Evolutionary conservation across 768 basidiomycete genomes (phyloP).

Genomic region (Floccularia luteovirens): DNA sequence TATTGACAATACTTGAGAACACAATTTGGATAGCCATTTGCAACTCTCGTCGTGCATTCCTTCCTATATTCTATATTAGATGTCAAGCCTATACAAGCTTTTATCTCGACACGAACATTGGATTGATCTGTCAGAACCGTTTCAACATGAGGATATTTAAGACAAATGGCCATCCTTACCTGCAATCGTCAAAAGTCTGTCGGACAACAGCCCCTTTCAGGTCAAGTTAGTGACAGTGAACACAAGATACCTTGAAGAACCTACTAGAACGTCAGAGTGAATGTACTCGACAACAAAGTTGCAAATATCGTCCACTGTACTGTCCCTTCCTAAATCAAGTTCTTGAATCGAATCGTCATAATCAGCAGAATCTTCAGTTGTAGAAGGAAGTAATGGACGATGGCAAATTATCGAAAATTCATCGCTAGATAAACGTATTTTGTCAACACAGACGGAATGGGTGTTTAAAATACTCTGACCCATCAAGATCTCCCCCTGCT

Average conservation of each 20-base stretch:
- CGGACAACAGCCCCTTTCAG: slow-evolving; percentile 58
- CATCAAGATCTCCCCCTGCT: slow-evolving; percentile 76
- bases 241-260: slow-evolving; percentile 7
- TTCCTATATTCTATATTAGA: slow-evolving; percentile 24
- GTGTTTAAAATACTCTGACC: slow-evolving; percentile 30
- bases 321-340: slow-evolving; percentile 32
- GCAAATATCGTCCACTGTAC: slow-evolving; percentile 64
- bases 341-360: slow-evolving; percentile 29
- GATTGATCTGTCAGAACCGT: slow-evolving; percentile 53
- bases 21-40: slow-evolving; percentile 49
- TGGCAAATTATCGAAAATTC: slow-evolving; percentile 55
- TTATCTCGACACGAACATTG: slow-evolving; percentile 28
- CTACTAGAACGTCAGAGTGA: slow-evolving; percentile 71
- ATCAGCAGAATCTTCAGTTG: slow-evolving; percentile 38
- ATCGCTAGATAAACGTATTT: slow-evolving; percentile 35
- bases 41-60: slow-evolving; percentile 59
- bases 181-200: slow-evolving; percentile 62
- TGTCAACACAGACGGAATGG: background rate
- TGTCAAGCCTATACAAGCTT: background rate
- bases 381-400: slow-evolving; percentile 44
- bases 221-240: background rate
- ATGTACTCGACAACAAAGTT: slow-evolving; percentile 83
- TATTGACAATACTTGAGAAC: slow-evolving; percentile 32
- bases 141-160: background rate
- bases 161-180: slow-evolving; percentile 32